Evolutionary conservation across 148 eudicot species (phyloP).

Genomic region (Salicornia ramosissima): DNA sequence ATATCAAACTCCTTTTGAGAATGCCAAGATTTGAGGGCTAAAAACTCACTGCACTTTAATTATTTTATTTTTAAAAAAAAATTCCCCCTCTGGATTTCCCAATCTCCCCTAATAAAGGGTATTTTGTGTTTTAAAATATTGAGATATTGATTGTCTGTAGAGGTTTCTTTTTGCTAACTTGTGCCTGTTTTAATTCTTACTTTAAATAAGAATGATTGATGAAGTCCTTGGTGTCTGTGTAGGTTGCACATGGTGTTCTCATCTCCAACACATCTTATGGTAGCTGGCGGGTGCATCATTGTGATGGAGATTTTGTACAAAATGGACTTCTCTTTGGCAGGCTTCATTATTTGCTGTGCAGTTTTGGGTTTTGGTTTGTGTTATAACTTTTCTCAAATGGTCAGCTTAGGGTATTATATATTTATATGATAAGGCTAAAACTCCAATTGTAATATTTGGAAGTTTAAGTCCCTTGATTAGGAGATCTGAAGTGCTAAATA

Average conservation of each 20-base stretch:
- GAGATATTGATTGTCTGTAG: background rate
- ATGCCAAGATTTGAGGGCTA: background rate
- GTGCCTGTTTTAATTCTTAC: background rate
- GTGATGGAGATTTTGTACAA: constrained; percentile 73
- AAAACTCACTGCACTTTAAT: background rate
- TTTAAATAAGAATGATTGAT: constrained; percentile 7
- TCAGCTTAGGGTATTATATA: background rate
- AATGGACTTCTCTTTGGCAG: constrained; percentile 79
- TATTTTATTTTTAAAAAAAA: no score
- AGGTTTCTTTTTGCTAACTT: background rate
- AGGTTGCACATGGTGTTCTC: constrained; percentile 93
- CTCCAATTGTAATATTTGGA: background rate
- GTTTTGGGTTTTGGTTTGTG: constrained; percentile 79
- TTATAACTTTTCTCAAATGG: background rate
- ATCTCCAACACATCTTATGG: constrained; percentile 83
- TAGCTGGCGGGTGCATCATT: constrained; percentile 81
- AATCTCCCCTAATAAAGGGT: background rate
- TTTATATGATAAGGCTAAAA: background rate
- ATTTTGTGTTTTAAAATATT: background rate
- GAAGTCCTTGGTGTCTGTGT: constrained; percentile 25
- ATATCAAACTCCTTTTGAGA: background rate
- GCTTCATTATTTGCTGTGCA: constrained; percentile 71
- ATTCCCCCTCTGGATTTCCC: background rate
- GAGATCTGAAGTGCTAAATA: background rate
- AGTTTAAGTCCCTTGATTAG: background rate